Conservation (phyloP, 768 basidiomycete species). For the Pleurotus cornucopiae region DNA sequence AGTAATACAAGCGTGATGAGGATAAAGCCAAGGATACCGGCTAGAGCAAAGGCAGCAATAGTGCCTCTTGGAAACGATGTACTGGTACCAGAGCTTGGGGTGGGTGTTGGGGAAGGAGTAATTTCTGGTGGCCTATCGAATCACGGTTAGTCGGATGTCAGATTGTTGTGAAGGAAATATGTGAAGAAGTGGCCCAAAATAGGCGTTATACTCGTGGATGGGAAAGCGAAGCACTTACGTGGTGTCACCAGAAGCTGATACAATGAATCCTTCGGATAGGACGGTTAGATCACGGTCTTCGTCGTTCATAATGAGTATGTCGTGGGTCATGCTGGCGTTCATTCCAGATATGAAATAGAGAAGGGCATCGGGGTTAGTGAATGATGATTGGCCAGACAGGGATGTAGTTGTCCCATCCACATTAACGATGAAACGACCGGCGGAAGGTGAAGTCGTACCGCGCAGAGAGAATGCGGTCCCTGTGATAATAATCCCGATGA, state of each 20-base stretch:
- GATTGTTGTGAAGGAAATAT: neutral
- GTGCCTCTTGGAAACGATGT: conserved; percentile 45
- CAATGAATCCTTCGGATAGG: conserved; percentile 44
- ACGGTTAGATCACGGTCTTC: conserved; percentile 49
- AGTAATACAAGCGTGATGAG: conserved; percentile 35
- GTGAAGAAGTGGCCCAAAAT: neutral
- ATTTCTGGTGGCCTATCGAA: conserved; percentile 1
- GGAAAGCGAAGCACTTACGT: neutral
- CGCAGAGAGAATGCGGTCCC: conserved; percentile 59
- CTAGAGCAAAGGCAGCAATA: conserved; percentile 63
- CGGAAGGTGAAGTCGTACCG: conserved; percentile 54
- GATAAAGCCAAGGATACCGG: conserved; percentile 47
- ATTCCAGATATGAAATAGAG: conserved; percentile 65
- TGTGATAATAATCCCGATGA: conserved; percentile 18
- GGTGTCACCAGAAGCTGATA: conserved; percentile 17
- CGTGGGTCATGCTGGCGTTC: conserved; percentile 43
- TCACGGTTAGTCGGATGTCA: neutral
- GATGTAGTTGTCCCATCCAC: conserved; percentile 37
- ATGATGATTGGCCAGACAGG: conserved; percentile 50
- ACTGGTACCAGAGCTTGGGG: conserved; percentile 14
- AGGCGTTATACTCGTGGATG: no score
- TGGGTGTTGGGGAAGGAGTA: conserved; percentile 8
- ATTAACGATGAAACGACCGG: conserved; percentile 55
- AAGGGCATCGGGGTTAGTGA: conserved; percentile 44
- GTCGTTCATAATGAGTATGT: conserved; percentile 51